Evolutionary conservation across 1,284 basidiomycete genomes (phyloP).

Genomic region (Coniophora puteana): DNA sequence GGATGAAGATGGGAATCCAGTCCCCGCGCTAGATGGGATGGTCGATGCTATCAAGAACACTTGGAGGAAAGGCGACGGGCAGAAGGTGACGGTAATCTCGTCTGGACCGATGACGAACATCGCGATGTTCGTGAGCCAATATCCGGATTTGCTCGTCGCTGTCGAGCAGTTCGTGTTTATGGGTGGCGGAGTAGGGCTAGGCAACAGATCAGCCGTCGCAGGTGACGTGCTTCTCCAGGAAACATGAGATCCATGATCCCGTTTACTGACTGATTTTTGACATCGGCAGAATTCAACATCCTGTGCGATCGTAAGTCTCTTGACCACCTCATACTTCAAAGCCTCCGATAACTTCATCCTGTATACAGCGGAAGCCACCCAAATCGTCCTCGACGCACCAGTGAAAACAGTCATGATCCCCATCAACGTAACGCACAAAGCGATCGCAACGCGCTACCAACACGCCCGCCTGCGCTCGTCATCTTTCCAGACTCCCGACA

Average conservation of each 20-base stretch:
- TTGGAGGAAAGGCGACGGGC: slow-evolving; percentile 52
- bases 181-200: slow-evolving; percentile 85
- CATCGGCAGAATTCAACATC: slow-evolving; percentile 68
- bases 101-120: slow-evolving; percentile 85
- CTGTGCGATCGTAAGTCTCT: slow-evolving; percentile 66
- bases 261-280: background rate
- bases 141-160: slow-evolving; percentile 65
- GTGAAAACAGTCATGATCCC: slow-evolving; percentile 69
- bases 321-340: slow-evolving; percentile 1
- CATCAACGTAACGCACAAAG: slow-evolving; percentile 81
- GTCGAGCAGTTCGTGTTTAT: slow-evolving; percentile 81
- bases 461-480: slow-evolving; percentile 51
- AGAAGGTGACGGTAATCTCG: slow-evolving; percentile 64
- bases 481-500: slow-evolving; percentile 7
- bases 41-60: slow-evolving; percentile 46
- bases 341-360: slow-evolving; percentile 2
- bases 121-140: slow-evolving; percentile 69
- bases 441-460: slow-evolving; percentile 58
- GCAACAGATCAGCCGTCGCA: slow-evolving; percentile 74
- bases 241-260: background rate
- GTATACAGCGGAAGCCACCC: slow-evolving; percentile 66
- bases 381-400: slow-evolving; percentile 68
- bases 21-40: slow-evolving; percentile 66
- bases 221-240: slow-evolving; percentile 34
- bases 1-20: slow-evolving; percentile 32